Conservation (phyloP, 805 yeast species). For the Starmerella tilneyi region DNA sequence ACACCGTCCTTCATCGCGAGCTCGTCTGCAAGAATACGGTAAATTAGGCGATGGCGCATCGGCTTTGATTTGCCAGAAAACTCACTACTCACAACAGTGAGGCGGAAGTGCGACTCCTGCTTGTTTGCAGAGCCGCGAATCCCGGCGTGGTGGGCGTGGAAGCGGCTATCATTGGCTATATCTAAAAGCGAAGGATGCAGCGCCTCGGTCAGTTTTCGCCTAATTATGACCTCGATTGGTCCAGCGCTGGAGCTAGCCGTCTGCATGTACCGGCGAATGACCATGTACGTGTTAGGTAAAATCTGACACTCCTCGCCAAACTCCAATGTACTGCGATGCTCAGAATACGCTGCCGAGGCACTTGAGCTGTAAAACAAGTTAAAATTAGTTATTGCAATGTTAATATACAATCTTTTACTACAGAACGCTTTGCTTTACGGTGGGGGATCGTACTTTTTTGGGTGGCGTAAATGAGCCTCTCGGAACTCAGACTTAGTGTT, state of each 20-base stretch:
- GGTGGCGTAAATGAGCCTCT: too few relatives aligned
- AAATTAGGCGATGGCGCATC: constrained; percentile 66
- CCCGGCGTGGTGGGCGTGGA: constrained; percentile 81
- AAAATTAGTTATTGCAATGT: too few relatives aligned
- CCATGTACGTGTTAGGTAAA: constrained; percentile 5
- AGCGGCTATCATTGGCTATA: constrained; percentile 71
- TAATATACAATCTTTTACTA: too few relatives aligned
- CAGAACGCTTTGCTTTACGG: too few relatives aligned
- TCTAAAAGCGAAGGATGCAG: constrained; percentile 40
- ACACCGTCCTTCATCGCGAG: constrained; percentile 52
- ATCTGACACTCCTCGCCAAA: background rate
- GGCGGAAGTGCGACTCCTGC: constrained; percentile 71
- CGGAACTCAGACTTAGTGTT: constrained; percentile 23
- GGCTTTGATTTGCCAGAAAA: constrained; percentile 61
- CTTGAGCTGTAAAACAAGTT: too few relatives aligned
- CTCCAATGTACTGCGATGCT: background rate
- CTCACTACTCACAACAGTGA: constrained; percentile 58
- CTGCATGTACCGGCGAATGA: constrained; percentile 13
- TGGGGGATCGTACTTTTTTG: too few relatives aligned
- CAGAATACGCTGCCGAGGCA: background rate
- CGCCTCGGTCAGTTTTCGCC: constrained; percentile 35
- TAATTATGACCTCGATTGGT: constrained; percentile 42
- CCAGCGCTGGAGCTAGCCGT: constrained; percentile 15
- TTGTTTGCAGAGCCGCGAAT: constrained; percentile 60
- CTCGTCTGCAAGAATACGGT: constrained; percentile 60